These are phyloP conservation scores for Leccinellum luteum DNA, from an alignment of 768 basidiomycete species.

Conservation along the genomic window DNA sequence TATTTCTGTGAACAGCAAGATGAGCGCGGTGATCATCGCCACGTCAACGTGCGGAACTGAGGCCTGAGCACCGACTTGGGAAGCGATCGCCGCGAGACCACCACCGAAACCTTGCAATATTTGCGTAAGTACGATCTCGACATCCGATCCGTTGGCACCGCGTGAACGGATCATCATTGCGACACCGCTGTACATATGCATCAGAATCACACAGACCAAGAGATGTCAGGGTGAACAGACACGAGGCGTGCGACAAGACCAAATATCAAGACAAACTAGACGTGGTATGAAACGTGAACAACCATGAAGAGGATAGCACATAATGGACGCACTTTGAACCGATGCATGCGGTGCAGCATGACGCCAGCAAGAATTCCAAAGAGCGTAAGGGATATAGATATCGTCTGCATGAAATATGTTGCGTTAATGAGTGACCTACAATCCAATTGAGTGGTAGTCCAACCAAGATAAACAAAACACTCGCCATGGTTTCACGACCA, in stretches of 20 bases:
- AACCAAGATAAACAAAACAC: not conserved
- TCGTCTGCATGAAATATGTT: slow-evolving; percentile 64
- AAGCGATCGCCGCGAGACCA: slow-evolving; percentile 58
- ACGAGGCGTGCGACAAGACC: slow-evolving; percentile 61
- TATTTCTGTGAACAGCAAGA: slow-evolving; percentile 67
- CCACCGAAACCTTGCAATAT: slow-evolving; percentile 74
- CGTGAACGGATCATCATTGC: slow-evolving; percentile 70
- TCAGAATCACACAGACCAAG: not conserved
- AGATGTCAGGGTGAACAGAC: slow-evolving; percentile 21
- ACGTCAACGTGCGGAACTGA: slow-evolving; percentile 63
- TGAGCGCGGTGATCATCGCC: slow-evolving; percentile 63
- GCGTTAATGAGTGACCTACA: slow-evolving; percentile 51
- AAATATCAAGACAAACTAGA: slow-evolving; percentile 45
- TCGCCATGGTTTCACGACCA: slow-evolving; percentile 50
- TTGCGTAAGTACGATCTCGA: slow-evolving; percentile 63
- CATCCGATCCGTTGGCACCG: slow-evolving; percentile 53
- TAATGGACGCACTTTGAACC: slow-evolving; percentile 47
- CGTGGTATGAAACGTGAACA: not conserved
- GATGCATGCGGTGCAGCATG: slow-evolving; percentile 48
- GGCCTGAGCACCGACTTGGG: slow-evolving; percentile 64
- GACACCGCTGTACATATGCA: slow-evolving; percentile 43
- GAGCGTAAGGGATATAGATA: slow-evolving; percentile 58
- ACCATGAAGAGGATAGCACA: not conserved
- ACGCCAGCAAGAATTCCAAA: slow-evolving; percentile 62
- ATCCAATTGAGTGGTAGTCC: slow-evolving; percentile 5